These are phyloP conservation scores for Lentithecium fluviatile DNA, from an alignment of 495 filamentous ascomycete genomes.

Conservation along the genomic window DNA sequence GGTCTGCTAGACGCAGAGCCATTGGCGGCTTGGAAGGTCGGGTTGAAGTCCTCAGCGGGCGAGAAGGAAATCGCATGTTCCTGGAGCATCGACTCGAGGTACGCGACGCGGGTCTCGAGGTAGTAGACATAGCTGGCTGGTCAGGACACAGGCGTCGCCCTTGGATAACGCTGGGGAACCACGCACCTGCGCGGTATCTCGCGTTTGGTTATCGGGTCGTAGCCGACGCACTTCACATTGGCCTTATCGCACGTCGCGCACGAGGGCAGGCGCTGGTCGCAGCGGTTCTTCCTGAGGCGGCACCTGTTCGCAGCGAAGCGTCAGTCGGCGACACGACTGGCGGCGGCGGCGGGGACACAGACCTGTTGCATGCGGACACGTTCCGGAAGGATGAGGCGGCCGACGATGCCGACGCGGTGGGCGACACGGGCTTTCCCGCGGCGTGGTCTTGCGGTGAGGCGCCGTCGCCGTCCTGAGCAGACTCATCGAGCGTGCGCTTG, in stretches of 20 bases:
- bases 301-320: too few relatives aligned
- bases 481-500: too few relatives aligned
- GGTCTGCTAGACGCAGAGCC: conserved; percentile 15
- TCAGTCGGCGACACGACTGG: too few relatives aligned
- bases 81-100: conserved; percentile 75
- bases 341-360: too few relatives aligned
- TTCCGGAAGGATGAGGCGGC: too few relatives aligned
- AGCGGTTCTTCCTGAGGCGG: conserved; percentile 87
- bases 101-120: conserved; percentile 78
- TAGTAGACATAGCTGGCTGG: conserved; percentile 82
- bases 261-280: conserved; percentile 85
- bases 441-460: too few relatives aligned
- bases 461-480: too few relatives aligned
- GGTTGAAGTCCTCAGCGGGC: conserved; percentile 73
- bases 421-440: too few relatives aligned
- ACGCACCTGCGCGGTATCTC: conserved; percentile 80
- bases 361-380: too few relatives aligned
- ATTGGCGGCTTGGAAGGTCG: conserved; percentile 38
- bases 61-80: conserved; percentile 70
- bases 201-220: conserved; percentile 92
- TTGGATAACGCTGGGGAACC: not conserved
- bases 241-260: conserved; percentile 92
- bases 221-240: conserved; percentile 83
- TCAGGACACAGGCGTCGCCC: conserved; percentile 20
- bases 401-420: too few relatives aligned